Conservation (phyloP, 352 stramenopile genomes). For the Stramenopiles sp. region DNA sequence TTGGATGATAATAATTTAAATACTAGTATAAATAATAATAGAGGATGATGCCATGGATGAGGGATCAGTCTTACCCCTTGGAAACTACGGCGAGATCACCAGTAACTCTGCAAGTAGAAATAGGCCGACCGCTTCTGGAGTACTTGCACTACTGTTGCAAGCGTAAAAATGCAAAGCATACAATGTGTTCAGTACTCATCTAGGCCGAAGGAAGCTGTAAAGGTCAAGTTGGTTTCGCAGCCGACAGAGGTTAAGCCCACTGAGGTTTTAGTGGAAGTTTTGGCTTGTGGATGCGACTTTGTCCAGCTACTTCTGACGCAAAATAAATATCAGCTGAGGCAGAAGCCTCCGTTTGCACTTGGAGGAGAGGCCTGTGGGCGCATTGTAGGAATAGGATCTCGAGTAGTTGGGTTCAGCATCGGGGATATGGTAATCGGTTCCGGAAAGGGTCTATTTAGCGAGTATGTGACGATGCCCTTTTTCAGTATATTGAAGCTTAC, state of each 20-base stretch:
- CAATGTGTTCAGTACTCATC: neutral
- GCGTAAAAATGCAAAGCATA: neutral
- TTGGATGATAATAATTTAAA: too few species aligned
- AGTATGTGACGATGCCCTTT: conserved; percentile 3
- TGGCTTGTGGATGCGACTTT: conserved; percentile 25
- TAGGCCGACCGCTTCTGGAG: too few species aligned
- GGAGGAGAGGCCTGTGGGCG: conserved; percentile 24
- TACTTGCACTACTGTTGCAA: neutral
- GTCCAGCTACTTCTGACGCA: conserved; percentile 22
- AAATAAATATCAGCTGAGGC: conserved; percentile 26
- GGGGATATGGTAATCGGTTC: neutral
- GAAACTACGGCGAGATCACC: too few species aligned
- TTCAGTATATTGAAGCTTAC: conserved; percentile 17
- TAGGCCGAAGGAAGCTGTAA: neutral
- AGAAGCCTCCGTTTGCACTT: conserved; percentile 24
- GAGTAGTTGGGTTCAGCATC: neutral
- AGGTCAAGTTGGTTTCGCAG: neutral
- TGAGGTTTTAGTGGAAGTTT: conserved; percentile 20
- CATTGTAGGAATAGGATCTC: conserved; percentile 21
- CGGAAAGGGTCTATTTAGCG: neutral
- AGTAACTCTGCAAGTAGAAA: too few species aligned
- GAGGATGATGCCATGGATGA: too few species aligned
- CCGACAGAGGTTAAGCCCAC: neutral
- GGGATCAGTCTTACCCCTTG: too few species aligned
- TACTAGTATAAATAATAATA: too few species aligned